phyloP scores from a whole-genome alignment of 1,284 basidiomycete species.

The Moesziomyces antarcticus region DNA sequence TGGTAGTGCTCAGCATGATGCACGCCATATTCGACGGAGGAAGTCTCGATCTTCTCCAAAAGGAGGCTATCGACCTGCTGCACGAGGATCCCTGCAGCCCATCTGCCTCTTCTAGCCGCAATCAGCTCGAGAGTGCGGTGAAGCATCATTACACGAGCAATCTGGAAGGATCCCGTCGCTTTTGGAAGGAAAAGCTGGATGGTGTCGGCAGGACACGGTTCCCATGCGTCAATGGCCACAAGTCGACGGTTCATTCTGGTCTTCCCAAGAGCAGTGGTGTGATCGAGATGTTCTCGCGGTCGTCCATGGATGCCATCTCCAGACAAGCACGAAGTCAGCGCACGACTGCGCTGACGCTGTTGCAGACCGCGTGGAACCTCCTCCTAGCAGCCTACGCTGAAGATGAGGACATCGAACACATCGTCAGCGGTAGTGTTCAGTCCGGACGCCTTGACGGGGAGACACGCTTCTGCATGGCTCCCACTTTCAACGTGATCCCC shows the following conservation, averaged over 20 bases:
- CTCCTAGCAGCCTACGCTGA: slow-evolving; percentile 18
- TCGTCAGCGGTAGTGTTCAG: slow-evolving; percentile 23
- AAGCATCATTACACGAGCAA: slow-evolving; percentile 13
- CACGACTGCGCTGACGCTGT: slow-evolving; percentile 4
- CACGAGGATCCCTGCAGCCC: background rate
- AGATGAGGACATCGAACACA: slow-evolving; percentile 1
- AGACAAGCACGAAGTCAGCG: slow-evolving; percentile 8
- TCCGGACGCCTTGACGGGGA: slow-evolving; percentile 18
- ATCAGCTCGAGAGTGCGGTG: slow-evolving; percentile 7
- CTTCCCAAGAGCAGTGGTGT: background rate
- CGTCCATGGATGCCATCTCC: slow-evolving; percentile 9
- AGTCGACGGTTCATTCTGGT: background rate
- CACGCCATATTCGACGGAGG: slow-evolving; percentile 36
- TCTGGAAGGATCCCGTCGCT: slow-evolving; percentile 11
- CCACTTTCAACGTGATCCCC: slow-evolving; percentile 28
- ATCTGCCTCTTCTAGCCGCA: background rate
- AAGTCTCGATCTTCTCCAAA: slow-evolving; percentile 13
- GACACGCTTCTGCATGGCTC: slow-evolving; percentile 12
- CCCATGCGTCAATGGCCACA: slow-evolving; percentile 14
- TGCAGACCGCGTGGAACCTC: slow-evolving; percentile 22
- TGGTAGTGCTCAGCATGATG: slow-evolving; percentile 16
- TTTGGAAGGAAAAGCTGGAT: slow-evolving; percentile 13
- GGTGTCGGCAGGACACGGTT: slow-evolving; percentile 13
- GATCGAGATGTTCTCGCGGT: slow-evolving; percentile 9
- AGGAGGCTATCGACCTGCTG: slow-evolving; percentile 3